Base-by-base conservation (phyloP, 306 rosid species). In the Rosa chinensis region DNA sequence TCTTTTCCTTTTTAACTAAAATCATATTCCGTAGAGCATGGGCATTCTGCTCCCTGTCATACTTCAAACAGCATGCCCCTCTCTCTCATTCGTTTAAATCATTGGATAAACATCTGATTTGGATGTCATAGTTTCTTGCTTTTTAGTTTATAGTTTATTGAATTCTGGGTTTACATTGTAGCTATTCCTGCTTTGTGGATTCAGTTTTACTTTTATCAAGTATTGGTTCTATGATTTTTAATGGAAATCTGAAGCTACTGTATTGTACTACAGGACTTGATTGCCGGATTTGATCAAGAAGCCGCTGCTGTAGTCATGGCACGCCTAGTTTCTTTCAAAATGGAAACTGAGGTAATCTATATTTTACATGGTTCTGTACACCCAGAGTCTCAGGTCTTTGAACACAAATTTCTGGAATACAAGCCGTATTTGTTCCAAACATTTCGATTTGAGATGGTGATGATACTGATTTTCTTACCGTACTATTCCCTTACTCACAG, bases 231-330 rank as follows among this genome's bases (percentile, higher is more conserved):
- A 56, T 39, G 8, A 4, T 53, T 73, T 6, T 18, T 7, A 37
- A 63, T 35, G 56, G 47, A 17, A 21, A 44, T 84, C 50, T 77
- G 59, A 72, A 56, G 39, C 42, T 63, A 49, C 43, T 78, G 14
- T 49, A 5, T 68, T 82, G 73, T 78, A 23, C 70, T 64, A 66
- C 72, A 95, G 99, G 99, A 95, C 47, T 88, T 95, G 96, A 82
- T 89, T 86, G 90, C 99, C 84, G 99, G 99, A 70, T 95, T 95
- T 90, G 99, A 95, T 88, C 99, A 95, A 90, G 99, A 95, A 93
- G 99, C 99, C 53, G 99, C 99, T 82, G 97, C 95, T 43, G 97
- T 85, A 81, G 94, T 95, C 81, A 90, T 93, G 98, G 99, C 99
- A 69, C 94, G 99, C 61, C 90, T 91, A 58, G 99, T 95, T 74